Percentiles rank a stretch among this genome's conserved stretches.
These are phyloP conservation scores for Ceratobasidium sp. DNA, from an alignment of 1,284 basidiomycete species.

Conservation along the genomic window DNA sequence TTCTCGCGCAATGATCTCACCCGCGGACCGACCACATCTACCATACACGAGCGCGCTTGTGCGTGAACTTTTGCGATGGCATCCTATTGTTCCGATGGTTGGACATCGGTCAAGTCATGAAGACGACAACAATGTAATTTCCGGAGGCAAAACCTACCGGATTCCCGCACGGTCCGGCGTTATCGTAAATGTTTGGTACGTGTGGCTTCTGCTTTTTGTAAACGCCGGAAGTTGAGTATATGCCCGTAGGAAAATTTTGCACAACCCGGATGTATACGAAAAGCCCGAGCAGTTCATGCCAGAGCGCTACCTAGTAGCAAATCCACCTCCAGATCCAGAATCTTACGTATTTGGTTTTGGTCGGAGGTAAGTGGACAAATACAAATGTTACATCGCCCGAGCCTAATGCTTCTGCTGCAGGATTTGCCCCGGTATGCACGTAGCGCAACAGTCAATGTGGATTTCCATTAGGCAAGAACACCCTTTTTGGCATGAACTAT, in stretches of 20 bases:
- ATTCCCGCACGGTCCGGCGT: constrained; percentile 22
- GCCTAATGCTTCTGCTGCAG: not conserved
- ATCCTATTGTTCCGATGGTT: constrained; percentile 10
- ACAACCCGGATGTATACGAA: constrained; percentile 92
- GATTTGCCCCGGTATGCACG: constrained; percentile 35
- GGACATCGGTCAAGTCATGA: constrained; percentile 12
- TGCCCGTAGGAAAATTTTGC: constrained; percentile 60
- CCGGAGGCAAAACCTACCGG: constrained; percentile 6
- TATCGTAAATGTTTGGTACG: constrained; percentile 23
- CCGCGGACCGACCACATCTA: constrained; percentile 1
- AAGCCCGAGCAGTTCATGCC: constrained; percentile 88
- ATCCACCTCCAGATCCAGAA: constrained; percentile 60
- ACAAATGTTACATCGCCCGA: not conserved
- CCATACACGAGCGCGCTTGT: constrained; percentile 28
- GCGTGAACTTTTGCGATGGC: constrained; percentile 26
- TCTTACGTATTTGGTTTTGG: constrained; percentile 28
- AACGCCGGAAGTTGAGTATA: not conserved
- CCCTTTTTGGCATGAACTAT: not conserved
- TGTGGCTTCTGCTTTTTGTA: not conserved
- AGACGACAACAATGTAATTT: constrained; percentile 25
- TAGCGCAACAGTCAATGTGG: constrained; percentile 30
- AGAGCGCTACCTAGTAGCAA: constrained; percentile 92
- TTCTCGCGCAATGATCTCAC: not conserved
- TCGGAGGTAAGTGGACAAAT: not conserved
- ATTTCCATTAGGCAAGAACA: constrained; percentile 3